Conservation (phyloP, 2,329 filamentous ascomycete genomes). For the Pseudonectria foliicola region DNA sequence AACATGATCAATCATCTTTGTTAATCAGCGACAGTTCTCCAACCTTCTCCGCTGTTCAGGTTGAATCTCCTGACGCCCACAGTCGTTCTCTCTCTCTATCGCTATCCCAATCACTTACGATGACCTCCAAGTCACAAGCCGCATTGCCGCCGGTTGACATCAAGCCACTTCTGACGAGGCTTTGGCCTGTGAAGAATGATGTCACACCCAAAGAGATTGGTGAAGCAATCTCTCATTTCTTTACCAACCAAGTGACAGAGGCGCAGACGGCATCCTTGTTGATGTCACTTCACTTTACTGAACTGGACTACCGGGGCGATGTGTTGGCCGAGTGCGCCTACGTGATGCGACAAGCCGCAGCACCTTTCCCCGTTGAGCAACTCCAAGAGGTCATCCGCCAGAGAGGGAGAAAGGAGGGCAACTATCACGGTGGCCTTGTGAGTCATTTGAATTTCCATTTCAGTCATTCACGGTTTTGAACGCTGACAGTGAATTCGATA, state of each 20-base stretch:
- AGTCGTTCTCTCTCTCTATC: background rate
- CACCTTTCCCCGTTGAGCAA: conserved; percentile 57
- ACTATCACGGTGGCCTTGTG: conserved; percentile 78
- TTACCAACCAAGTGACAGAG: conserved; percentile 81
- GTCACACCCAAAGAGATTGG: conserved; percentile 79
- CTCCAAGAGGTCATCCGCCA: conserved; percentile 55
- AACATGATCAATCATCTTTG: conserved; percentile 9
- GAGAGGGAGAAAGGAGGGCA: conserved; percentile 58
- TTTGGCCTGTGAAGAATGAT: conserved; percentile 53
- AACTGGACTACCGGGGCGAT: conserved; percentile 73
- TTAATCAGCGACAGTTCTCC: conserved; percentile 2
- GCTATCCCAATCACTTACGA: conserved; percentile 8
- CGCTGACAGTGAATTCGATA: conserved; percentile 20
- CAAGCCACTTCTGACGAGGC: conserved; percentile 63
- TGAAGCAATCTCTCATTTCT: conserved; percentile 82
- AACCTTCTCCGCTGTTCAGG: background rate
- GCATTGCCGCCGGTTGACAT: conserved; percentile 44
- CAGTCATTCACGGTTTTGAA: background rate
- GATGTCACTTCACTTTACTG: conserved; percentile 87
- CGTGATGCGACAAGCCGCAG: conserved; percentile 76
- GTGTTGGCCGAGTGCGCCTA: conserved; percentile 79
- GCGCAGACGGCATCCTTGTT: conserved; percentile 82
- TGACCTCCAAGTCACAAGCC: conserved; percentile 25
- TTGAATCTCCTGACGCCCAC: background rate
- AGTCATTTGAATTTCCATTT: conserved; percentile 27